Conservation (phyloP, 352 stramenopile genomes). For the Pythium rhizo-oryzae region DNA sequence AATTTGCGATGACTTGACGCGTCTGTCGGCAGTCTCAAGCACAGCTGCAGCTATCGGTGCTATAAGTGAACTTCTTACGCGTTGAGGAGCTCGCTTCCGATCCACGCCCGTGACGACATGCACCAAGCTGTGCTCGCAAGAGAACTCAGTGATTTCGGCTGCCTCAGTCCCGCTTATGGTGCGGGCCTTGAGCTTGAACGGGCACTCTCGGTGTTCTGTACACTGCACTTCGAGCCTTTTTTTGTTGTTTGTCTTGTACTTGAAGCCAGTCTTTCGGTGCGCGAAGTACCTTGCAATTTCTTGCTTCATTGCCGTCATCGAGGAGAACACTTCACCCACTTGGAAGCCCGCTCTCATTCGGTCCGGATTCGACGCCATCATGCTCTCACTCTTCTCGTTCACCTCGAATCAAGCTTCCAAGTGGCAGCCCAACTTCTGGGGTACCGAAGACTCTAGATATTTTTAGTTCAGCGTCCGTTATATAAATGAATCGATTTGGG, state of each 20-base stretch:
- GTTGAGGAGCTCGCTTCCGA: constrained; percentile 5
- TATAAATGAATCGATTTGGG: background rate
- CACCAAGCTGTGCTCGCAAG: constrained; percentile 4
- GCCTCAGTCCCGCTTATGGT: constrained; percentile 4
- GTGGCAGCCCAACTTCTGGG: background rate
- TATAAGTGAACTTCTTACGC: background rate
- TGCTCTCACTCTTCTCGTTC: background rate
- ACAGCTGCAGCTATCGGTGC: constrained; percentile 8
- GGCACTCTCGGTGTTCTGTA: constrained; percentile 9
- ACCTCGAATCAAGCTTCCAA: background rate
- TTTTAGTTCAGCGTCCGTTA: background rate
- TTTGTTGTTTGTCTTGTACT: constrained; percentile 6
- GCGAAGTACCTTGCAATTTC: constrained; percentile 4
- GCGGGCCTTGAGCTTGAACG: background rate
- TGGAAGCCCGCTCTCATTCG: background rate
- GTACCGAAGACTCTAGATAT: background rate
- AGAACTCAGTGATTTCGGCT: background rate
- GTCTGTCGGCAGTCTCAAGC: background rate
- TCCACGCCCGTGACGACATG: constrained; percentile 3
- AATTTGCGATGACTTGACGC: constrained; percentile 11
- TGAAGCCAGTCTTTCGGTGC: constrained; percentile 1
- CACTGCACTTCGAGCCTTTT: constrained; percentile 6
- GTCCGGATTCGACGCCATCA: background rate
- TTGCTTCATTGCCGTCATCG: constrained; percentile 2
- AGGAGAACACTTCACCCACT: constrained; percentile 1